A percentile compares a stretch with the other conserved stretches of the same genome.
Conservation (phyloP, 495 filamentous ascomycete genomes). For the Penicillium diatomitis region DNA sequence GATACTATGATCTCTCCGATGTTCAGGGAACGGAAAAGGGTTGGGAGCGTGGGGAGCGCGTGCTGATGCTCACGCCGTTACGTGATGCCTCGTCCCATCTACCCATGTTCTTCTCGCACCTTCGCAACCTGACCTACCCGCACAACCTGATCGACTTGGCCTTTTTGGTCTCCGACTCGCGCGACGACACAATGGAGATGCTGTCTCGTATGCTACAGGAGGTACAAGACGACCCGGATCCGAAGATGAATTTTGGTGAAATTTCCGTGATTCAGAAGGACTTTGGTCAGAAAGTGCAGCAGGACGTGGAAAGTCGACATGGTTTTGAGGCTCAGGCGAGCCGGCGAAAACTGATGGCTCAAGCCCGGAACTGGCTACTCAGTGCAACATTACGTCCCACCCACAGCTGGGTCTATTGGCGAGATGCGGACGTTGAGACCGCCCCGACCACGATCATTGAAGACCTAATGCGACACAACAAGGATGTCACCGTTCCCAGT, state of each 20-base stretch:
- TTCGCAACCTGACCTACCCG: constrained; percentile 94
- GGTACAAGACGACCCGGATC: constrained; percentile 71
- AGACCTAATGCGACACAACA: constrained; percentile 97
- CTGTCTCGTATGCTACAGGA: constrained; percentile 65
- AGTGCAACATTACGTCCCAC: constrained; percentile 89
- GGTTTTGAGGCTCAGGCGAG: constrained; percentile 95
- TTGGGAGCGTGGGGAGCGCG: constrained; percentile 91
- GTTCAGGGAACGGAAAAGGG: constrained; percentile 82
- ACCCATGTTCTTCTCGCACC: constrained; percentile 95
- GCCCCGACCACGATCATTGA: constrained; percentile 93
- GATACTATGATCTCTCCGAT: constrained; percentile 91
- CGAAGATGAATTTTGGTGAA: constrained; percentile 80
- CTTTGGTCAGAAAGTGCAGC: constrained; percentile 95
- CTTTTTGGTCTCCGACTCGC: constrained; percentile 96
- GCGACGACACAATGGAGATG: constrained; percentile 75
- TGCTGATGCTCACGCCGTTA: constrained; percentile 89
- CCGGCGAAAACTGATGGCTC: constrained; percentile 92
- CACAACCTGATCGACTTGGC: constrained; percentile 94
- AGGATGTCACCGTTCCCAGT: constrained; percentile 98
- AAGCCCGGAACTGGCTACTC: constrained; percentile 94
- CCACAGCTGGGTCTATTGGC: constrained; percentile 99
- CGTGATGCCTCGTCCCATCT: constrained; percentile 90
- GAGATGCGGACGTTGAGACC: constrained; percentile 97
- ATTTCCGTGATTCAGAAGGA: constrained; percentile 98
- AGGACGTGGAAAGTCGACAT: constrained; percentile 95